These are phyloP conservation scores for Lepidium campestre DNA, from an alignment of 441 rosid species.

Conservation along the genomic window DNA sequence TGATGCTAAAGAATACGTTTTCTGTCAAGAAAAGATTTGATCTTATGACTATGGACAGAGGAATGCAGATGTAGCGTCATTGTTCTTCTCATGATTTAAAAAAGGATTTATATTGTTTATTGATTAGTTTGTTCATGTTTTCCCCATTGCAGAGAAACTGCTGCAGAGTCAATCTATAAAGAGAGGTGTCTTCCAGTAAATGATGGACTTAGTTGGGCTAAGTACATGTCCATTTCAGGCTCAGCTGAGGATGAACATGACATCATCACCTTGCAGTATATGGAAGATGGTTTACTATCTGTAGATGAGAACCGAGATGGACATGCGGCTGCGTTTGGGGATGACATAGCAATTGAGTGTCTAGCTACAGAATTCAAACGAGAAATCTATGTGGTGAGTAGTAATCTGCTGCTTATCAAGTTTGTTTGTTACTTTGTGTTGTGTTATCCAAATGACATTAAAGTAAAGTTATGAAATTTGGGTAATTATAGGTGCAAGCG, in stretches of 20 bases:
- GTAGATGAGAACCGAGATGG: constrained; percentile 84
- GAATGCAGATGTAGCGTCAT: not conserved
- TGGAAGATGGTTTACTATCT: constrained; percentile 84
- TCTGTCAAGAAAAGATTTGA: not conserved
- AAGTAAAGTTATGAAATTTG: constrained; percentile 1
- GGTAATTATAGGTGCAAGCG: constrained; percentile 72
- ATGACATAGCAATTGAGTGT: constrained; percentile 91
- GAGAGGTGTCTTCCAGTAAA: constrained; percentile 79
- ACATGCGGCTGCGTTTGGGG: constrained; percentile 90
- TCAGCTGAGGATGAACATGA: constrained; percentile 82
- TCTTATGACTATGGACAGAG: not conserved
- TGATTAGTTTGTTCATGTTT: not conserved
- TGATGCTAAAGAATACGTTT: not conserved
- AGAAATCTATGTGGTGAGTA: constrained; percentile 79
- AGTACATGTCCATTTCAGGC: constrained; percentile 89
- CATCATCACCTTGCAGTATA: constrained; percentile 81
- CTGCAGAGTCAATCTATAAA: constrained; percentile 82
- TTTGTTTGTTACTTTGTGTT: not conserved
- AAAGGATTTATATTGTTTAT: not conserved
- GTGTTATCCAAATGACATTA: not conserved
- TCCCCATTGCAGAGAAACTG: constrained; percentile 59
- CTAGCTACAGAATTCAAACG: constrained; percentile 92
- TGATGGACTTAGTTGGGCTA: constrained; percentile 81
- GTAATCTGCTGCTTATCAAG: not conserved
- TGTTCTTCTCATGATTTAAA: not conserved